A percentile compares a stretch with the other conserved stretches of the same genome.
Evolutionary conservation across 2,329 filamentous ascomycete genomes (phyloP).

Genomic region (Dothidotthia symphoricarpi): DNA sequence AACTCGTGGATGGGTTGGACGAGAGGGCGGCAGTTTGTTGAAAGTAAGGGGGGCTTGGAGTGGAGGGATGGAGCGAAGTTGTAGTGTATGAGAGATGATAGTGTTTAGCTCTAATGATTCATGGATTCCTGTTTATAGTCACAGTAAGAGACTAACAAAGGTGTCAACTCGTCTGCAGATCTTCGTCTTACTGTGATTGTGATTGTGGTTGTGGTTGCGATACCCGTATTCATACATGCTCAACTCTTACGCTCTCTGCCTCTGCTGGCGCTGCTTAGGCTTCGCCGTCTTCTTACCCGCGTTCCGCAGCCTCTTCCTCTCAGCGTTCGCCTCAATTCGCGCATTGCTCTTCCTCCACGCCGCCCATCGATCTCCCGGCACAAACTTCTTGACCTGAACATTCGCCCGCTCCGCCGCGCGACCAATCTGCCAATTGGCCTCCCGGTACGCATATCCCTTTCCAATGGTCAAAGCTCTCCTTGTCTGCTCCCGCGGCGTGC

Average conservation of each 20-base stretch:
- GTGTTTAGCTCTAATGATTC: no score
- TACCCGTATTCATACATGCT: constrained; percentile 24
- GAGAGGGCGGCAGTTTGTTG: constrained; percentile 67
- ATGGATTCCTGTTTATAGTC: no score
- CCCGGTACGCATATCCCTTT: constrained; percentile 62
- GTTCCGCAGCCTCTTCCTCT: constrained; percentile 56
- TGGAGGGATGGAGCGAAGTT: constrained; percentile 48
- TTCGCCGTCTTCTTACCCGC: constrained; percentile 40
- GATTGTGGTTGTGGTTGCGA: constrained; percentile 21
- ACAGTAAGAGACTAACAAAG: no score
- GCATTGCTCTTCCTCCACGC: constrained; percentile 63
- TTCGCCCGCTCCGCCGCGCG: constrained; percentile 60
- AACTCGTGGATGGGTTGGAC: constrained; percentile 75
- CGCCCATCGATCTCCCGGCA: constrained; percentile 60
- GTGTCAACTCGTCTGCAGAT: no score
- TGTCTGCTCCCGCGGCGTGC: constrained; percentile 35
- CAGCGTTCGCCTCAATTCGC: constrained; percentile 52
- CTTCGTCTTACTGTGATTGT: no score
- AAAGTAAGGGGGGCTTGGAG: constrained; percentile 39
- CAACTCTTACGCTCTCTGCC: constrained; percentile 6
- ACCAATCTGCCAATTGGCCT: constrained; percentile 68
- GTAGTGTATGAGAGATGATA: no score
- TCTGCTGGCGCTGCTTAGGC: constrained; percentile 30
- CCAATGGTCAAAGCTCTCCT: constrained; percentile 34
- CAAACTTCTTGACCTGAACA: constrained; percentile 56